Base-by-base conservation (phyloP, 768 basidiomycete genomes). In the Gymnopilus dilepis region DNA sequence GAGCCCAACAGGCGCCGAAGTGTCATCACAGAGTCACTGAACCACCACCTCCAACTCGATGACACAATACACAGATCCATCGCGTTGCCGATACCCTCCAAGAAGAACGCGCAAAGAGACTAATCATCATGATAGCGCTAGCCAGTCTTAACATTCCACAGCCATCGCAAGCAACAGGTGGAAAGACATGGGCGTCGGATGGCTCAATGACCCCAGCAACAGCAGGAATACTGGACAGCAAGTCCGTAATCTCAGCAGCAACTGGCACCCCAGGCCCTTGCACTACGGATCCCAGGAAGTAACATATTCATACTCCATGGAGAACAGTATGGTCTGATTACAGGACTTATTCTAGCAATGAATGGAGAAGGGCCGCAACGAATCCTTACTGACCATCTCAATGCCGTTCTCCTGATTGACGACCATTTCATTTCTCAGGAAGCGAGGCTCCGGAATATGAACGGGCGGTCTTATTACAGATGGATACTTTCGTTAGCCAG, bases 221-320 rank as follows among this genome's bases (percentile, higher is more conserved):
- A 4, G 56, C 61, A 40, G 2, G 47, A 8, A 40, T 59, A 15
- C 26, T 53, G 7, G 61, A 63, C 13, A 26, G 26, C 13, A 63
- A 63, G 21, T n/a, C 45, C 17, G 38, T 63, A 8, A 58, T 30
- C 6, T 30, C 41, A 28, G 61, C 61, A 9, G 48, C 50, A 2
- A 50, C 56, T 4, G 61, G 61, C n/a, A 13, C 24, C 41, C 3
- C 22, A 12, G 19, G 19, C 61, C 17, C 17, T 63, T 13, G 58
- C 51, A 11, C n/a, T 63, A 31, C 11, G 40, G 15, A 33, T 59
- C 38, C 33, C 31, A 45, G 61, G 61, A 9, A 43, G 38, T 41
- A 63, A 63, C 34, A 31, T 59, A 15, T 59, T 48, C 1, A 63
- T 63, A 31, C 62, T 63, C 26, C 57, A 63, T 24, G 62, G 62